Conservation (phyloP, 441 rosid species). For the Dalechampia spathulata region DNA sequence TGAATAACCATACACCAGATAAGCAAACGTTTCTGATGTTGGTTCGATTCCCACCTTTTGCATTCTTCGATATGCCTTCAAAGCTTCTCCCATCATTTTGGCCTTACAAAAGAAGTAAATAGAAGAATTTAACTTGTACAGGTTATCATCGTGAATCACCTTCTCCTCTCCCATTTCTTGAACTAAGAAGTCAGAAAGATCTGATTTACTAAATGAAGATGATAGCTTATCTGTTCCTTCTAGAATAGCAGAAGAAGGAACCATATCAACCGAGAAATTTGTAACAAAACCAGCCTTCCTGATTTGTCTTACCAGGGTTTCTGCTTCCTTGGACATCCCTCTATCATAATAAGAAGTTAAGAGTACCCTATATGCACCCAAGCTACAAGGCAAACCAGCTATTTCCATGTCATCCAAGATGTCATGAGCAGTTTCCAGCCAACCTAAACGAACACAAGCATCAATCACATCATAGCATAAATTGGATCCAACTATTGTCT, state of each 20-base stretch:
- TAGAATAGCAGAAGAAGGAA: constrained; percentile 15
- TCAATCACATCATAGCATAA: constrained; percentile 48
- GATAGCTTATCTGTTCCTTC: constrained; percentile 19
- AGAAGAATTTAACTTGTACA: constrained; percentile 62
- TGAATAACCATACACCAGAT: constrained; percentile 44
- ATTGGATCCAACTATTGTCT: constrained; percentile 15
- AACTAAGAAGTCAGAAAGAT: constrained; percentile 33
- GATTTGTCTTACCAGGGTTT: constrained; percentile 44
- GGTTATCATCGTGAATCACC: constrained; percentile 22
- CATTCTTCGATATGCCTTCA: constrained; percentile 46
- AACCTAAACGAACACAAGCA: constrained; percentile 52
- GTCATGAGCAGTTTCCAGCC: constrained; percentile 82
- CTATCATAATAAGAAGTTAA: constrained; percentile 41
- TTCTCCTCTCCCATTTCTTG: constrained; percentile 32
- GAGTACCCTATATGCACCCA: constrained; percentile 33
- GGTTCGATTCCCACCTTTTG: constrained; percentile 42
- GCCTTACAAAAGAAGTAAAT: constrained; percentile 78
- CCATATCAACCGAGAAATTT: constrained; percentile 27
- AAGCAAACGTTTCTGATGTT: constrained; percentile 49
- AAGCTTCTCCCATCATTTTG: constrained; percentile 68
- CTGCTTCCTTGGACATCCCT: constrained; percentile 54
- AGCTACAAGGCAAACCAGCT: constrained; percentile 33
- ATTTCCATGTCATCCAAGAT: constrained; percentile 69
- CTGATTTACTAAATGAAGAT: constrained; percentile 21
- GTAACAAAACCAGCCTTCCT: constrained; percentile 38